phyloP scores from a whole-genome alignment of 2,329 filamentous ascomycete genomes.

The Dendrostoma leiphaemia region DNA sequence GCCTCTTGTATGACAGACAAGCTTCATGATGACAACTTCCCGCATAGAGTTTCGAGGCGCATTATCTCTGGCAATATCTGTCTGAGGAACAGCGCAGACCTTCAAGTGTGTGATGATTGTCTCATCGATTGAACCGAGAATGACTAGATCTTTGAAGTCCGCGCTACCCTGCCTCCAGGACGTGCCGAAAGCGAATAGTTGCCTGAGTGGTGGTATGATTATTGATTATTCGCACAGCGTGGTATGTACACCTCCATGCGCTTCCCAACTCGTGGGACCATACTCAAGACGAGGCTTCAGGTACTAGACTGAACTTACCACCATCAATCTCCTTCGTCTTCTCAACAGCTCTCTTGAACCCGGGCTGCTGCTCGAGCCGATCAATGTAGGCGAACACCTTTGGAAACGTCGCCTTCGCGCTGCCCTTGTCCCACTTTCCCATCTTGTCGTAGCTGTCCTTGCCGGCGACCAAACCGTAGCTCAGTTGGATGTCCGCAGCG shows the following conservation, averaged over 20 bases:
- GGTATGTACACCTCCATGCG: background rate
- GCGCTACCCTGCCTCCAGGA: background rate
- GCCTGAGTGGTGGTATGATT: constrained; percentile 1
- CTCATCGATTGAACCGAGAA: too few relatives aligned
- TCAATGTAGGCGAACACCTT: constrained; percentile 46
- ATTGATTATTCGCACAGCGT: background rate
- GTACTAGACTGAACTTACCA: constrained; percentile 34
- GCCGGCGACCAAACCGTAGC: constrained; percentile 49
- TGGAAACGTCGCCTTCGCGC: constrained; percentile 33
- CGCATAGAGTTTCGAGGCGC: too few relatives aligned
- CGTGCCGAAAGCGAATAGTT: background rate
- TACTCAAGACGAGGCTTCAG: constrained; percentile 4
- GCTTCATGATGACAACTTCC: too few relatives aligned
- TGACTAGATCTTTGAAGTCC: background rate
- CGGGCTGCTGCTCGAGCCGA: constrained; percentile 43
- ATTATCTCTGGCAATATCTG: too few relatives aligned
- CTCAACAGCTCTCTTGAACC: constrained; percentile 46
- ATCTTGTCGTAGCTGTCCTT: constrained; percentile 38
- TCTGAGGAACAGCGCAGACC: too few relatives aligned
- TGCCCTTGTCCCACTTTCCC: constrained; percentile 34
- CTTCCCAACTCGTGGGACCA: background rate
- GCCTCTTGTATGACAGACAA: too few relatives aligned
- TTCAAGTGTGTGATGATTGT: too few relatives aligned
- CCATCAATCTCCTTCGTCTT: constrained; percentile 49
- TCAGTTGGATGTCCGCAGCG: constrained; percentile 53